These are phyloP conservation scores for Pachysandra terminalis DNA, from an alignment of 164 flowering plant genomes.

Conservation along the genomic window DNA sequence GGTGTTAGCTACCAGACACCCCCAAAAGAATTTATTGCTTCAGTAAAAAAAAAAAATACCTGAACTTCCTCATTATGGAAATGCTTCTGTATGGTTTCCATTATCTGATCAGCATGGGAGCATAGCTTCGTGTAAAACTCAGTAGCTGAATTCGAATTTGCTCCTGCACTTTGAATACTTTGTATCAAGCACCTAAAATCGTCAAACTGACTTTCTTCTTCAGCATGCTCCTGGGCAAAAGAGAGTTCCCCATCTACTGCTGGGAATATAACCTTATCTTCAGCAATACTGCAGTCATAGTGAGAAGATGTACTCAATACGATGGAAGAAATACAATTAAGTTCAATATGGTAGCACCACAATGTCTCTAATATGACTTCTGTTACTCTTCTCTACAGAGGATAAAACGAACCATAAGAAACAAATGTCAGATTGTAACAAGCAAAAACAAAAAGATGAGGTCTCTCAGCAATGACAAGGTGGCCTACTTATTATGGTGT, in stretches of 20 bases:
- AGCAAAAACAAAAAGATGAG: not conserved
- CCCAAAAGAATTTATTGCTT: not conserved
- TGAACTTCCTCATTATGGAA: constrained; percentile 81
- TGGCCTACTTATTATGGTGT: not conserved
- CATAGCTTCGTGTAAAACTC: constrained; percentile 69
- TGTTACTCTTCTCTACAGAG: not conserved
- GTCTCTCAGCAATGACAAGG: not conserved
- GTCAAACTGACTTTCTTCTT: constrained; percentile 81
- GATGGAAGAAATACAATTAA: not conserved
- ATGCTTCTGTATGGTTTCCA: constrained; percentile 75
- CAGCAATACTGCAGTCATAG: constrained; percentile 80
- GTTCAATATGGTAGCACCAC: not conserved
- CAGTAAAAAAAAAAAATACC: constrained; percentile 37
- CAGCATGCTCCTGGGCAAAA: constrained; percentile 84
- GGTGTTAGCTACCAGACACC: constrained; percentile 2
- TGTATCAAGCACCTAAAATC: constrained; percentile 78
- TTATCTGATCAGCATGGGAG: constrained; percentile 79
- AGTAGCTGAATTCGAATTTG: constrained; percentile 46
- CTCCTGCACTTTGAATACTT: constrained; percentile 71
- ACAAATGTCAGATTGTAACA: not conserved
- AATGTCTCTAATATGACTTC: not conserved
- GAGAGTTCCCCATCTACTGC: constrained; percentile 85
- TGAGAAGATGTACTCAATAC: constrained; percentile 10
- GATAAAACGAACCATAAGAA: not conserved
- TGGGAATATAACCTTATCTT: constrained; percentile 94